phyloP scores from a whole-genome alignment of 768 basidiomycete species.

The Lactarius psammicola region DNA sequence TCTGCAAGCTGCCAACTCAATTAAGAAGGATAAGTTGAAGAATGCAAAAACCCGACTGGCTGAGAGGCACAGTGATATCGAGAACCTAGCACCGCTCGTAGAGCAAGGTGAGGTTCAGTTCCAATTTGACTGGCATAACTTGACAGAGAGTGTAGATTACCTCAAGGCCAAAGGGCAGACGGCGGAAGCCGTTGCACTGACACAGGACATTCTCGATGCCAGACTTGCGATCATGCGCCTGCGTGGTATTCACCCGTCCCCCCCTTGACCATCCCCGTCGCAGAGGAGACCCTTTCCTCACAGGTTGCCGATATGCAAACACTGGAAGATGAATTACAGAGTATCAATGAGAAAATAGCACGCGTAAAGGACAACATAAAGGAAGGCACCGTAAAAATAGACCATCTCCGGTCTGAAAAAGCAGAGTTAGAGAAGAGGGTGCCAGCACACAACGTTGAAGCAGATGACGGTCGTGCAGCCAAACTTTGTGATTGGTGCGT shows the following conservation, averaged over 20 bases:
- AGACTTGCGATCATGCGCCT: constrained; percentile 77
- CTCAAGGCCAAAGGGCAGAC: constrained; percentile 52
- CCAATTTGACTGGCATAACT: background rate
- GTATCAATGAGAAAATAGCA: constrained; percentile 49
- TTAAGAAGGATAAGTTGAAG: constrained; percentile 70
- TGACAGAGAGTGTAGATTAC: constrained; percentile 48
- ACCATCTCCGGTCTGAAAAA: constrained; percentile 55
- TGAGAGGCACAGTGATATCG: constrained; percentile 61
- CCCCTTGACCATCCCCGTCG: constrained; percentile 76
- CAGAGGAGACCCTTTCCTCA: constrained; percentile 67
- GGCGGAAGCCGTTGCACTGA: constrained; percentile 54
- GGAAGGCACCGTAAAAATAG: constrained; percentile 51
- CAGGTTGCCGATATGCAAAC: constrained; percentile 80
- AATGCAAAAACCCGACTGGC: constrained; percentile 59
- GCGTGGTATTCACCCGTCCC: constrained; percentile 74
- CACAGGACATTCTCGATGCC: constrained; percentile 79
- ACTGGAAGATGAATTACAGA: constrained; percentile 64
- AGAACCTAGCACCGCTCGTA: constrained; percentile 61
- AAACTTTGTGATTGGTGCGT: constrained; percentile 70
- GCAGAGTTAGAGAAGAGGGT: constrained; percentile 72
- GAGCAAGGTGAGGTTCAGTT: constrained; percentile 51
- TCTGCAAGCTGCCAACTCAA: constrained; percentile 55
- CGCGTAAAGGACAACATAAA: constrained; percentile 63
- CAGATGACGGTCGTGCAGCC: constrained; percentile 60
- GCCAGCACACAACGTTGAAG: constrained; percentile 49